Evolutionary conservation across 345 rosid species (phyloP).

Genomic region (Reutealis trisperma): DNA sequence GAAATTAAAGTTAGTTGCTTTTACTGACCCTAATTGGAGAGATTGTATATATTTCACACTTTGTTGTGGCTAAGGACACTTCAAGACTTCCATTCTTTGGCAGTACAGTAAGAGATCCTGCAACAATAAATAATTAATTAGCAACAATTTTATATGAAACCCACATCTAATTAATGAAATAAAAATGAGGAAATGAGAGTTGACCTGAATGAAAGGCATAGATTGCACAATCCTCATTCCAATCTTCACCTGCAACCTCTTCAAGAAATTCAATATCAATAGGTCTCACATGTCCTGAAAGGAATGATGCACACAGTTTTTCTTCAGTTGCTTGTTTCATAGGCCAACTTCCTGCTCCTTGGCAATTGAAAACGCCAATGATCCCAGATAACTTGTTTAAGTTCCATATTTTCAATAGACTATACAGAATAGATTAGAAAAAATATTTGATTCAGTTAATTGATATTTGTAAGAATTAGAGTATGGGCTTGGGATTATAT

Average conservation of each 20-base stretch:
- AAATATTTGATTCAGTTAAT: background rate
- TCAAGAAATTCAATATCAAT: conserved; percentile 52
- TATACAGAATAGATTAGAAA: conserved; percentile 28
- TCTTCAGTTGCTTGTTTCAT: conserved; percentile 34
- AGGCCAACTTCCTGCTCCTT: conserved; percentile 69
- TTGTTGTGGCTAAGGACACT: conserved; percentile 43
- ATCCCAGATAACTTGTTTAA: conserved; percentile 59
- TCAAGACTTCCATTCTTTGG: conserved; percentile 40
- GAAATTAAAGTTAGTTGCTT: background rate
- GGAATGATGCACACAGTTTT: conserved; percentile 4
- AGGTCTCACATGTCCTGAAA: conserved; percentile 46
- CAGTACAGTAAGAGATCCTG: conserved; percentile 41
- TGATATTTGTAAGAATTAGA: background rate
- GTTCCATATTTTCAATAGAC: conserved; percentile 73
- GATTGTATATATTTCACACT: conserved; percentile 50
- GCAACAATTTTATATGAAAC: conserved; percentile 7
- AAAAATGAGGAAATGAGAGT: conserved; percentile 1
- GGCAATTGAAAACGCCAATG: conserved; percentile 68
- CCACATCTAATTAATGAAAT: background rate
- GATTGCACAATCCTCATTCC: conserved; percentile 55
- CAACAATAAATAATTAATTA: conserved; percentile 3
- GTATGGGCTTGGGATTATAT: background rate
- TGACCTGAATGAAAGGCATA: conserved; percentile 53
- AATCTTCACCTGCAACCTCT: conserved; percentile 44
- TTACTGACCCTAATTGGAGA: conserved; percentile 50